Conservation (phyloP, 495 filamentous ascomycete species). For the Penicillium simplicissimum region DNA sequence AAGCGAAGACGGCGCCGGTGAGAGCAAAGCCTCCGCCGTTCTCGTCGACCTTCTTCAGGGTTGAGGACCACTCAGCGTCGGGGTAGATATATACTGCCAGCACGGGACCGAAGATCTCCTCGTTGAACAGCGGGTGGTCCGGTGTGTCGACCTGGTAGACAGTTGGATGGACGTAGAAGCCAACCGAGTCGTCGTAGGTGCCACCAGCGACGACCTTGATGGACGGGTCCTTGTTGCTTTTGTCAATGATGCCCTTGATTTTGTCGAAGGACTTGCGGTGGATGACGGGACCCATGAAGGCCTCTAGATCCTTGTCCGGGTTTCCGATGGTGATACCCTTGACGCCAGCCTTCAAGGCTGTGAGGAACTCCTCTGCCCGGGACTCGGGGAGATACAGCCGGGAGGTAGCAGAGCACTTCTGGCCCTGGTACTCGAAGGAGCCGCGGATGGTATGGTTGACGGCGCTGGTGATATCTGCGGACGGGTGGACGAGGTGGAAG, state of each 20-base stretch:
- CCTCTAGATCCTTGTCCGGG: constrained; percentile 58
- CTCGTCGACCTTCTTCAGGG: constrained; percentile 58
- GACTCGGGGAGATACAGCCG: constrained; percentile 72
- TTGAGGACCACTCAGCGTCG: constrained; percentile 55
- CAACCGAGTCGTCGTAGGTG: constrained; percentile 64
- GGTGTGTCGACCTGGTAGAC: constrained; percentile 64
- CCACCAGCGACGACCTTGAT: constrained; percentile 68
- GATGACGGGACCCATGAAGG: constrained; percentile 80
- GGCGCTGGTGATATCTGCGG: constrained; percentile 74
- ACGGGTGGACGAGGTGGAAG: constrained; percentile 78
- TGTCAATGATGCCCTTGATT: constrained; percentile 65
- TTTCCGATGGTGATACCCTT: constrained; percentile 53
- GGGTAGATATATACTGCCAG: constrained; percentile 71
- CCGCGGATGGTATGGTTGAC: constrained; percentile 80
- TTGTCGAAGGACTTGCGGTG: constrained; percentile 71
- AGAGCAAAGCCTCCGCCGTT: constrained; percentile 67
- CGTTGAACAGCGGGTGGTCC: constrained; percentile 63
- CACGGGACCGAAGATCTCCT: constrained; percentile 79
- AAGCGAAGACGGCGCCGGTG: constrained; percentile 76
- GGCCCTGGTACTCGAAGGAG: constrained; percentile 87
- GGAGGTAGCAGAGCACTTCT: constrained; percentile 85
- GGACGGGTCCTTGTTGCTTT: constrained; percentile 62
- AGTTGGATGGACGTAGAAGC: constrained; percentile 73
- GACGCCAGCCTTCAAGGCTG: constrained; percentile 48
- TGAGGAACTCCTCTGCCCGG: constrained; percentile 59